Percentiles rank a stretch among this genome's conserved stretches.
Conservation (phyloP, 1,284 basidiomycete species). For the Cryptococcus floricola region DNA sequence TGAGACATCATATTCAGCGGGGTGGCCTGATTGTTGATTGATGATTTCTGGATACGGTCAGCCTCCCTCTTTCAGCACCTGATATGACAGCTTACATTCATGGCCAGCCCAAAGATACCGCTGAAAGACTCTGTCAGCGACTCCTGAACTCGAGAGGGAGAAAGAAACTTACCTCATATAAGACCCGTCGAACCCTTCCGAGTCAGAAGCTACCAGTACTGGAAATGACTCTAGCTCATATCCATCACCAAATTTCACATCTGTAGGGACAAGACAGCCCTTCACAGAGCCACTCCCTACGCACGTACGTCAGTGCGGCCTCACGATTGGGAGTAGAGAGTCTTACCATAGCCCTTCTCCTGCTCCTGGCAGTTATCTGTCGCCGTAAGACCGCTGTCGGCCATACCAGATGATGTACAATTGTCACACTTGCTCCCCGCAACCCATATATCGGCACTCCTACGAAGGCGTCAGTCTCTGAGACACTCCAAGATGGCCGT, state of each 20-base stretch:
- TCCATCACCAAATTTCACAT: conserved; percentile 4
- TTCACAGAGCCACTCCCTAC: conserved; percentile 10
- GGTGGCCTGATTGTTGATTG: conserved; percentile 5
- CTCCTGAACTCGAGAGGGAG: not conserved
- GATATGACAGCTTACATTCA: conserved; percentile 2
- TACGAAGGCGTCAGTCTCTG: not conserved
- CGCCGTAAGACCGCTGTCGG: conserved; percentile 1
- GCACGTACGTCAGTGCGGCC: not conserved
- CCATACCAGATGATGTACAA: conserved; percentile 5
- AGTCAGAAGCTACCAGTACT: conserved; percentile 2
- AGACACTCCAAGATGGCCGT: not conserved
- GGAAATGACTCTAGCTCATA: conserved; percentile 6
- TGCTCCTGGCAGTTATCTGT: conserved; percentile 1
- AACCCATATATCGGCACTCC: conserved; percentile 15
- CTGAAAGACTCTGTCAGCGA: not conserved
- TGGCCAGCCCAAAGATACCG: conserved; percentile 13
- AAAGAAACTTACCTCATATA: conserved; percentile 9
- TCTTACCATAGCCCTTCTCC: conserved; percentile 8
- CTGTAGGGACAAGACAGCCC: conserved; percentile 9
- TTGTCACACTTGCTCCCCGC: conserved; percentile 4
- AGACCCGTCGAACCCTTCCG: conserved; percentile 5
- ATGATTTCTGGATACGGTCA: conserved; percentile 1
- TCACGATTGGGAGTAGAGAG: not conserved
- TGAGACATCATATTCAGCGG: conserved; percentile 6
- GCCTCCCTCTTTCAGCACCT: not conserved